phyloP scores from a whole-genome alignment of 257 asterid species.

The Ajuga chamaepitys region DNA sequence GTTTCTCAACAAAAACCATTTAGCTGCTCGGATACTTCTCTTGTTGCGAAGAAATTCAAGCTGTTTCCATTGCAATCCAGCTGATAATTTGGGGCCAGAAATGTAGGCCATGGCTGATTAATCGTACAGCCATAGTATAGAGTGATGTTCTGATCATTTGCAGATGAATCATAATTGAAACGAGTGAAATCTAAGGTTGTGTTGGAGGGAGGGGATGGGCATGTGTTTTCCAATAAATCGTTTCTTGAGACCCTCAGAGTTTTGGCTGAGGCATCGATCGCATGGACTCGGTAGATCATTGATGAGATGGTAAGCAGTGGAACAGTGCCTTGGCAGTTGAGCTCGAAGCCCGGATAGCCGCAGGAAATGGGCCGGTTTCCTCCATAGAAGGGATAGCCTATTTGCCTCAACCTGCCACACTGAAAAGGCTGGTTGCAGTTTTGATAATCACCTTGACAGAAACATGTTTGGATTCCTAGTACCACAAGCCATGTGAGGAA shows the following conservation, averaged over 20 bases:
- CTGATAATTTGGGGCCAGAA: too few species aligned
- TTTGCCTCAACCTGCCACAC: slow-evolving; percentile 16
- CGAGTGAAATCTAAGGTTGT: slow-evolving; percentile 18
- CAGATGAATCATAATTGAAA: slow-evolving; percentile 6
- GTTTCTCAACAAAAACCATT: too few species aligned
- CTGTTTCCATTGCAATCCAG: too few species aligned
- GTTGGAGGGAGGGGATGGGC: slow-evolving; percentile 8
- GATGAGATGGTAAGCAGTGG: slow-evolving; percentile 20
- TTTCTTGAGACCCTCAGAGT: slow-evolving; percentile 29
- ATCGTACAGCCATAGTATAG: slow-evolving; percentile 39
- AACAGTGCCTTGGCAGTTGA: slow-evolving; percentile 16
- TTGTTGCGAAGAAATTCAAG: too few species aligned
- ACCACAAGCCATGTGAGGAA: not conserved
- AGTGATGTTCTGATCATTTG: slow-evolving; percentile 25
- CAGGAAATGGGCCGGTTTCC: slow-evolving; percentile 28
- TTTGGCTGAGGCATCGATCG: not conserved
- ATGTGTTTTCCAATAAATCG: slow-evolving; percentile 28
- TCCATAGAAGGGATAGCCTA: slow-evolving; percentile 54
- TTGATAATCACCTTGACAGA: slow-evolving; percentile 19
- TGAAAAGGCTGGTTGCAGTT: slow-evolving; percentile 3
- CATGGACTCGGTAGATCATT: slow-evolving; percentile 15
- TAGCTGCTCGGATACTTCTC: too few species aligned
- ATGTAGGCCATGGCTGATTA: too few species aligned
- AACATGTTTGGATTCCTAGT: slow-evolving; percentile 11
- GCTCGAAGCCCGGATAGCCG: slow-evolving; percentile 50